Evolutionary conservation across 768 basidiomycete species (phyloP), one percentile per base, ranked within the genome.

Genomic region (Rhodotorula taiwanensis): DNA sequence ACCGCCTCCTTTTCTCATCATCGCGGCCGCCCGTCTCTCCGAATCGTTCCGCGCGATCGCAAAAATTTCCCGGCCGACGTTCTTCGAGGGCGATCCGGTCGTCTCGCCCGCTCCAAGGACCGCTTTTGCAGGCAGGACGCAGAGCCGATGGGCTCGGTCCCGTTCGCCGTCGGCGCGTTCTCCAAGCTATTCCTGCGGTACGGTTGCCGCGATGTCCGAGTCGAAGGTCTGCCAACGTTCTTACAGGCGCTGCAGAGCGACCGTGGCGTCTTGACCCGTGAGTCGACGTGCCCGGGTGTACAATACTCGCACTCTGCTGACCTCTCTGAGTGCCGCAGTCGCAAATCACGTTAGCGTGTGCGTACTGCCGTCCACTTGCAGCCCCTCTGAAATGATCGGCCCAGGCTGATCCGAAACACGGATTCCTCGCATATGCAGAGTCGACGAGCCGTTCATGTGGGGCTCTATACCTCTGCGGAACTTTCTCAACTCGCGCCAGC

Each of bases 281-380:
- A 55, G 82, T 77, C 1, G 5, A 13, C 4, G 9, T 21, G 50
- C 18, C 11, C 20, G 0, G n/a, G 11, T 4, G 13, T 1, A 18
- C 3, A 1, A 4, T 20, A n/a, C n/a, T n/a, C n/a, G n/a, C n/a
- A n/a, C n/a, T n/a, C n/a, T n/a, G 47, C 49, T 50, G 52, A 50
- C 28, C 16, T 14, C n/a, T n/a, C 27, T 20, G 31, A 34, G 39
- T 11, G 2, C 8, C 11, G 9, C 67, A 94, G 92, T 95, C 51
- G 84, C 86, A 60, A 98, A 98, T 76, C 93, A 98, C 73, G 84
- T 93, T 58, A 95, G 93, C 53, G 92, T 89, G 85, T 91, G 74
- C 59, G 84, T 13, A 7, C 5, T 33, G 18, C 18, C 39, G 15
- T 28, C 25, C 6, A 15, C 34, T 23, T 0, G 21, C 4, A 11